Base-by-base conservation (phyloP, 768 basidiomycete species). In the Phaffia australis region DNA sequence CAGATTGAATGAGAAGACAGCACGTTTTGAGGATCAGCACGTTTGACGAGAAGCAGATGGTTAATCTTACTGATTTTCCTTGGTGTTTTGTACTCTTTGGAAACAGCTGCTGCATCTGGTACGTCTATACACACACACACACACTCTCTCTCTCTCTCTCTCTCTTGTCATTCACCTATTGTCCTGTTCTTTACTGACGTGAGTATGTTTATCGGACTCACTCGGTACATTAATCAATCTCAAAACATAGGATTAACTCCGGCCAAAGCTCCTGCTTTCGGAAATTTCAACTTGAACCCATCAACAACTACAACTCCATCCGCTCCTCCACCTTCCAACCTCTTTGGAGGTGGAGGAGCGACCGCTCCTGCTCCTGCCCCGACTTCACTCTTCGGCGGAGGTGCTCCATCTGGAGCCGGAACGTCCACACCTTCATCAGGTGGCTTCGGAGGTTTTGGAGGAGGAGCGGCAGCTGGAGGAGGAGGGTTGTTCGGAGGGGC, bases 181-280 rank as follows among this genome's bases (percentile, higher is more conserved):
- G 6, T 11, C 11, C 11, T 11, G 11, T 42, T 42, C 35, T 11
- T 42, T 42, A 4, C 35, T 42, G 35, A 42, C 35, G 4, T 11
- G 4, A 42, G 35, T 4, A 42, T n/a, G n/a, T n/a, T n/a, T n/a
- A n/a, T n/a, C n/a, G n/a, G n/a, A n/a, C n/a, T n/a, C n/a, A n/a
- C n/a, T n/a, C n/a, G n/a, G n/a, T n/a, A n/a, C n/a, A n/a, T n/a
- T n/a, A n/a, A n/a, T 42, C 35, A 5, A 5, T 42, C 35, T 42
- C 35, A 4, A 5, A 5, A 42, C 4, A 42, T 42, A 42, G 35
- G 35, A 11, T 42, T 11, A 42, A 67, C 66, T 0, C 66, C 66
- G 4, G 66, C 66, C 48, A 67, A 67, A 29, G 47, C 66, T 19
- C 59, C 59, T 49, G 58, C 65, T 30, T 67, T 67, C 48, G 66